These are phyloP conservation scores for Cicer bijugum DNA, from an alignment of 306 rosid species.

Conservation along the genomic window DNA sequence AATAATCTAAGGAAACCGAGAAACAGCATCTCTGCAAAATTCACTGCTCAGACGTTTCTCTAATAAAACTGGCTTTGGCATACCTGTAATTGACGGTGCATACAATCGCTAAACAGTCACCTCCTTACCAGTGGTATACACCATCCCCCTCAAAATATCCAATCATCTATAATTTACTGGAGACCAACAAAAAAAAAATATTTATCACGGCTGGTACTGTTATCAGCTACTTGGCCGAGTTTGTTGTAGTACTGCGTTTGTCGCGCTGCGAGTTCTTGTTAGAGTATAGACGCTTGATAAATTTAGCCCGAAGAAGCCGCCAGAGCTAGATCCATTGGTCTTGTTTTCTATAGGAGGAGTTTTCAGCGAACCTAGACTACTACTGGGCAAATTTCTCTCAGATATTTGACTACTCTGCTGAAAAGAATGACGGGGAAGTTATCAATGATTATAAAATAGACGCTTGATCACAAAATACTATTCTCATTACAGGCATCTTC, in stretches of 20 bases:
- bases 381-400: slow-evolving; percentile 39
- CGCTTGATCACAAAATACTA: not conserved
- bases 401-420: slow-evolving; percentile 56
- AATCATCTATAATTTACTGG: slow-evolving; percentile 30
- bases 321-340: slow-evolving; percentile 55
- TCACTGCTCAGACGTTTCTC: slow-evolving; percentile 56
- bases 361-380: slow-evolving; percentile 34
- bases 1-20: slow-evolving; percentile 38
- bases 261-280: slow-evolving; percentile 72
- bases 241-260: slow-evolving; percentile 60
- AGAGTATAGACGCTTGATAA: slow-evolving; percentile 51
- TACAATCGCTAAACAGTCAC: slow-evolving; percentile 27
- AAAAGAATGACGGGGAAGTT: slow-evolving; percentile 31
- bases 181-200: slow-evolving; percentile 26
- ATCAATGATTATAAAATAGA: not conserved
- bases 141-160: slow-evolving; percentile 31
- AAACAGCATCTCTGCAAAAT: slow-evolving; percentile 64
- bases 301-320: slow-evolving; percentile 64
- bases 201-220: slow-evolving; percentile 25
- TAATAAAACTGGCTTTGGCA: slow-evolving; percentile 54
- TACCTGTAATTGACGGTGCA: slow-evolving; percentile 42
- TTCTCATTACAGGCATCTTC: slow-evolving; percentile 1
- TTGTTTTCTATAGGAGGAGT: slow-evolving; percentile 40
- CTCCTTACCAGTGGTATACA: slow-evolving; percentile 19
- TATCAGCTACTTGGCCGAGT: slow-evolving; percentile 53